Conservation (phyloP, 495 filamentous ascomycete species). For the Massariosphaeria phaeospora region DNA sequence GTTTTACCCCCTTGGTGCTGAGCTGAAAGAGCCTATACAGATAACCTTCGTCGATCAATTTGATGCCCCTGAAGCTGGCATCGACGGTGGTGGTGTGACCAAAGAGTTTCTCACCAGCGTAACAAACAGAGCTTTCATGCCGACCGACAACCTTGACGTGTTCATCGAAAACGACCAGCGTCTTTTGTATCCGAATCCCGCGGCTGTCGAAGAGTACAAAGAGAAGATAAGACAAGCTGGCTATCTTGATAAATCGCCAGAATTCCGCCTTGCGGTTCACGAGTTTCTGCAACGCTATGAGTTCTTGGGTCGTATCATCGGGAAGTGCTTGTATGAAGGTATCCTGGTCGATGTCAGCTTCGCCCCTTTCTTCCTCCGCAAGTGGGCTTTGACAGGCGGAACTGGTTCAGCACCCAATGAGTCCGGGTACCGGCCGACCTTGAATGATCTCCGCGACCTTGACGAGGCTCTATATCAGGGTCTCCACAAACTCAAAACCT, state of each 20-base stretch:
- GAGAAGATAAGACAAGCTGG: conserved; percentile 53
- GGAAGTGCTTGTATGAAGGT: conserved; percentile 97
- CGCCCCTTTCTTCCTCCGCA: conserved; percentile 91
- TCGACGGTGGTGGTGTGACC: conserved; percentile 94
- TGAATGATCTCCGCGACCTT: conserved; percentile 90
- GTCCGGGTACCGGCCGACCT: conserved; percentile 72
- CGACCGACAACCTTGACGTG: conserved; percentile 47
- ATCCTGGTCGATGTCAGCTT: conserved; percentile 93
- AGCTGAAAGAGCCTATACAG: conserved; percentile 93
- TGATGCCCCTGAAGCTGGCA: conserved; percentile 79
- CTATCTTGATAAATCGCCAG: conserved; percentile 48
- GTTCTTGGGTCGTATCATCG: conserved; percentile 86
- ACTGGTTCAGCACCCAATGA: conserved; percentile 55
- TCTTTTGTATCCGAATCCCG: conserved; percentile 83
- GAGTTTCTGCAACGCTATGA: conserved; percentile 74
- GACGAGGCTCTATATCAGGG: conserved; percentile 94
- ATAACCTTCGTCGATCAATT: conserved; percentile 96
- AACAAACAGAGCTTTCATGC: conserved; percentile 78
- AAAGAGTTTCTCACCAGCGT: conserved; percentile 95
- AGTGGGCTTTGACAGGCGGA: conserved; percentile 79
- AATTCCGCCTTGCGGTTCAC: conserved; percentile 55
- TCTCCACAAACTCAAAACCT: conserved; percentile 83
- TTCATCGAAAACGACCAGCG: conserved; percentile 89
- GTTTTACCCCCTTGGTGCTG: conserved; percentile 75
- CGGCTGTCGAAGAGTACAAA: conserved; percentile 66